Evolutionary conservation across 192 early-diverging fungal species (phyloP).

Genomic region (Mortierella antarctica): DNA sequence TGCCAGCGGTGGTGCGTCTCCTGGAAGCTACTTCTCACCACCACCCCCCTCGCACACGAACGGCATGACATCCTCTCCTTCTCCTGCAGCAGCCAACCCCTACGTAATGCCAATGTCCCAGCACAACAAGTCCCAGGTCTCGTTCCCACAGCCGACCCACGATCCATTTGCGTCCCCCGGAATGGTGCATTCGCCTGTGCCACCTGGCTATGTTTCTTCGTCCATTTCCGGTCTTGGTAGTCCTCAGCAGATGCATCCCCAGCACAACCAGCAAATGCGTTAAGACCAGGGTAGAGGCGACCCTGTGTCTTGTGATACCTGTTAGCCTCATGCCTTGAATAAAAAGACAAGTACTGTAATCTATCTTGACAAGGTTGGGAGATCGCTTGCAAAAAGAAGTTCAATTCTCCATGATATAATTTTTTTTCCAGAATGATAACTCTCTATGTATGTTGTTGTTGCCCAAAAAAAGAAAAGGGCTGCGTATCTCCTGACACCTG

Average conservation of each 20-base stretch:
- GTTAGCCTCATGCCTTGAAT: background rate
- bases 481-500: too few species aligned
- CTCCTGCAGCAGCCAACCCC: background rate
- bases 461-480: too few species aligned
- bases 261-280: background rate
- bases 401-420: too few species aligned
- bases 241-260: slow-evolving; percentile 20
- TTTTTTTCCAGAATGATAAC: too few species aligned
- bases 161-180: slow-evolving; percentile 46
- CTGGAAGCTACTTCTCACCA: slow-evolving; percentile 13
- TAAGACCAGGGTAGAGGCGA: background rate
- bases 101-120: slow-evolving; percentile 9
- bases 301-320: too few species aligned
- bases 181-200: slow-evolving; percentile 16
- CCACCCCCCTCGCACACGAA: background rate
- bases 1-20: background rate
- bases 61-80: background rate
- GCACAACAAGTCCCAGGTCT: slow-evolving; percentile 1
- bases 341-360: background rate
- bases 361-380: background rate
- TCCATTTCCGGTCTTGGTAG: slow-evolving; percentile 7
- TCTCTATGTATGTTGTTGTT: too few species aligned
- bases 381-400: background rate
- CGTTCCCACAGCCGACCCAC: slow-evolving; percentile 14
- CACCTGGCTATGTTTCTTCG: slow-evolving; percentile 20